phyloP scores from a whole-genome alignment of 257 asterid genomes.

The Buddleja alternifolia region DNA sequence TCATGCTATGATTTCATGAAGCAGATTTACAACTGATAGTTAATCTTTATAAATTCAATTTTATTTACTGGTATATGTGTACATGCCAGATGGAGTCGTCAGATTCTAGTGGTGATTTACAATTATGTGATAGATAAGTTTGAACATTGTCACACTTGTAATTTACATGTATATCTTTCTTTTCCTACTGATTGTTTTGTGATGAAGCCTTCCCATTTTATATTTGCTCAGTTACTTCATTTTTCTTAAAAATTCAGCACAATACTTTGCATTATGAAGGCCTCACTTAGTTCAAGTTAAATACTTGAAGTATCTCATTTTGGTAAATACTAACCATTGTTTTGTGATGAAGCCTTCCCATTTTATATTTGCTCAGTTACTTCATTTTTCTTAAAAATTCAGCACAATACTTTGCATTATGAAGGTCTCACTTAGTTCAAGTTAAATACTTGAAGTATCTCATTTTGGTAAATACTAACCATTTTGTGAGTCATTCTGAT shows the following conservation, averaged over 20 bases:
- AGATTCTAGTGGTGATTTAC: too few species aligned
- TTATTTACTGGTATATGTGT: background rate
- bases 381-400: too few species aligned
- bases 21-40: background rate
- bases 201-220: background rate
- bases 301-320: constrained; percentile 4
- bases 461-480: too few species aligned
- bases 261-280: background rate
- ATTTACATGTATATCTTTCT: background rate
- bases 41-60: background rate
- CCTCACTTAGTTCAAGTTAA: background rate
- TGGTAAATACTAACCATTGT: background rate
- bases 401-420: too few species aligned
- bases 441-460: too few species aligned
- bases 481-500: constrained; percentile 19
- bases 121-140: too few species aligned
- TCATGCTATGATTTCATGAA: constrained; percentile 11
- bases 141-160: background rate
- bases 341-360: too few species aligned
- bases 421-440: too few species aligned
- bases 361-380: too few species aligned
- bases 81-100: too few species aligned
- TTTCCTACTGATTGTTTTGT: background rate
- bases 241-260: background rate
- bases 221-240: background rate